Evolutionary conservation across 2,329 filamentous ascomycete species (phyloP).

Genomic region (Ceratocystiopsis sp.): DNA sequence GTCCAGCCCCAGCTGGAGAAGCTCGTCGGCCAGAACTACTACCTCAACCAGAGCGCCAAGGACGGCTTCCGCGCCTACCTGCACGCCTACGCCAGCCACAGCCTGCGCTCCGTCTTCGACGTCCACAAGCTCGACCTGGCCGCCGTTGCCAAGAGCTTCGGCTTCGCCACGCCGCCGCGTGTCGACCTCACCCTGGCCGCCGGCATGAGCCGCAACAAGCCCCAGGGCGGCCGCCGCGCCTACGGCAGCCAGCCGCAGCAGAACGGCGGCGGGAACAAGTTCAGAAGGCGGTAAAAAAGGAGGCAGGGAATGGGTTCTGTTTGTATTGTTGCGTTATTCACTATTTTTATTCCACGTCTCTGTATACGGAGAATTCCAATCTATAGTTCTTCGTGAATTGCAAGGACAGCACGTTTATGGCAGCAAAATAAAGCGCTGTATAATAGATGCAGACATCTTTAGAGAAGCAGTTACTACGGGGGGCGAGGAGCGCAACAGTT

Average conservation of each 20-base stretch:
- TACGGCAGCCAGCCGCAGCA: conserved; percentile 69
- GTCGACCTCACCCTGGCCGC: conserved; percentile 66
- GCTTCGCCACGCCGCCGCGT: conserved; percentile 58
- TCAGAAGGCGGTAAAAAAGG: conserved; percentile 4
- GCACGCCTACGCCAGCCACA: conserved; percentile 84
- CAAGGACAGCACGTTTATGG: too few species aligned
- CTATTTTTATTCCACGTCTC: not conserved
- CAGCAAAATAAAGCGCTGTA: too few species aligned
- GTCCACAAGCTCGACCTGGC: conserved; percentile 66
- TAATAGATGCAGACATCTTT: too few species aligned
- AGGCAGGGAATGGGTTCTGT: not conserved
- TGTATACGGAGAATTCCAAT: too few species aligned
- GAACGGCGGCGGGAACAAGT: conserved; percentile 9
- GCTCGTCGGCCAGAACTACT: conserved; percentile 89
- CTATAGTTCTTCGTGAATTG: too few species aligned
- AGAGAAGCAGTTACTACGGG: too few species aligned
- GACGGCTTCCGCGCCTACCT: conserved; percentile 78
- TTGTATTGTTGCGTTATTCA: not conserved
- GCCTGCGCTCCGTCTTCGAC: conserved; percentile 67
- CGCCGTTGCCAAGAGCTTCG: conserved; percentile 73
- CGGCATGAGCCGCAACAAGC: conserved; percentile 59
- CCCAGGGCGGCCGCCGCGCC: conserved; percentile 40
- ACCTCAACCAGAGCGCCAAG: conserved; percentile 74
- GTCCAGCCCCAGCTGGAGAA: conserved; percentile 86
- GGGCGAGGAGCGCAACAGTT: too few species aligned